Conservation (phyloP, 169 alveolate species). For the Eimeria acervulina region DNA sequence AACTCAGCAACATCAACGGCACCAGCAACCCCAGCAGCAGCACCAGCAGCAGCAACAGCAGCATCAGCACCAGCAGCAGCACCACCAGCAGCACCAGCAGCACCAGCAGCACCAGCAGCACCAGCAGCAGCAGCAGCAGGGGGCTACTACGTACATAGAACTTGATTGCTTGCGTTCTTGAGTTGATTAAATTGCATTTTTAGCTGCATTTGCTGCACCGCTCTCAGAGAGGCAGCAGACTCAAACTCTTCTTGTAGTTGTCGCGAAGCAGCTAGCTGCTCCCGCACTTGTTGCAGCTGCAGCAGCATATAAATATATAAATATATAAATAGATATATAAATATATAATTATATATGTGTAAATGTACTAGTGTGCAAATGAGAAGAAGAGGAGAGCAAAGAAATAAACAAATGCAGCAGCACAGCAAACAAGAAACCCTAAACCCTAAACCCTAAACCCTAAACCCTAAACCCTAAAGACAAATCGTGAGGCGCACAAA, state of each 20-base stretch:
- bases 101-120: slow-evolving; percentile 14
- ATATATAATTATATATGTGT: slow-evolving; percentile 85
- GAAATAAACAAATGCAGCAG: too few relatives aligned
- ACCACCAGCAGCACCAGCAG: neutral
- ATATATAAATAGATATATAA: slow-evolving; percentile 96
- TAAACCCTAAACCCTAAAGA: slow-evolving; percentile 7
- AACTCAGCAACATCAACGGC: neutral
- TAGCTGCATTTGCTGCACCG: slow-evolving; percentile 41
- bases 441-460: neutral
- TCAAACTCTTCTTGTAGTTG: neutral
- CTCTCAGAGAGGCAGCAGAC: neutral
- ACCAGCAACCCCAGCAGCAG: too few relatives aligned
- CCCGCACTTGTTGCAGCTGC: neutral
- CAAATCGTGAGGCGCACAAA: too few relatives aligned
- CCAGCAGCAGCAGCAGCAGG: slow-evolving; percentile 52
- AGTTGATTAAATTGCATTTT: slow-evolving; percentile 11
- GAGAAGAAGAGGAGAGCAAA: too few relatives aligned
- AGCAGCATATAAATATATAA: slow-evolving; percentile 79
- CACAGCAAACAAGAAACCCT: slow-evolving; percentile 94
- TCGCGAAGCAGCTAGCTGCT: neutral
- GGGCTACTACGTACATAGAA: slow-evolving; percentile 32
- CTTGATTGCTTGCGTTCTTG: slow-evolving; percentile 21
- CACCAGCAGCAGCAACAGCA: too few relatives aligned
- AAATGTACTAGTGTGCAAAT: too few relatives aligned
- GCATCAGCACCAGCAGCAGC: neutral